These are phyloP conservation scores for Begonia fuchsioides DNA, from an alignment of 306 rosid genomes.

Conservation along the genomic window DNA sequence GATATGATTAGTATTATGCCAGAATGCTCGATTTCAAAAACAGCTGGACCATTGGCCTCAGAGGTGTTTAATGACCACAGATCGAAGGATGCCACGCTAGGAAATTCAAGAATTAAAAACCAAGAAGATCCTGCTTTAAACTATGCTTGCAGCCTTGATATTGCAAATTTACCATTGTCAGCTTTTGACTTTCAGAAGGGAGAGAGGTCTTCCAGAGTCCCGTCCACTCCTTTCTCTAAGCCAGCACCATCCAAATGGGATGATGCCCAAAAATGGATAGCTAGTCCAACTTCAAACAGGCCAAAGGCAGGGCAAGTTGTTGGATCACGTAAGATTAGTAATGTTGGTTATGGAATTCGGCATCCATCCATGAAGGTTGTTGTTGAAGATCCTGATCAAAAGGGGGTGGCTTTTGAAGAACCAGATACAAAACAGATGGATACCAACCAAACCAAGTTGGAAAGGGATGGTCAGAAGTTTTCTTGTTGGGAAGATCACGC, in stretches of 20 bases:
- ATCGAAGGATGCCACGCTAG: constrained; percentile 24
- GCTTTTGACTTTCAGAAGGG: constrained; percentile 80
- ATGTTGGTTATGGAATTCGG: constrained; percentile 39
- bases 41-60: constrained; percentile 19
- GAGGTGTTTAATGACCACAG: constrained; percentile 33
- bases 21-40: constrained; percentile 34
- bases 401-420: constrained; percentile 41
- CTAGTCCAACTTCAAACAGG: constrained; percentile 68
- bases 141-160: constrained; percentile 44
- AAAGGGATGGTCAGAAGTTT: constrained; percentile 41
- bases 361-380: constrained; percentile 61
- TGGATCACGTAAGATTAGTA: constrained; percentile 37
- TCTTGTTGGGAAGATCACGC: constrained; percentile 40
- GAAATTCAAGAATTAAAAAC: constrained; percentile 30
- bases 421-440: constrained; percentile 86
- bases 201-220: constrained; percentile 66
- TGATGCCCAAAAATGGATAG: constrained; percentile 98
- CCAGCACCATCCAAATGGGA: constrained; percentile 97
- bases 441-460: constrained; percentile 55
- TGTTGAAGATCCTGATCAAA: constrained; percentile 69
- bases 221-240: constrained; percentile 64
- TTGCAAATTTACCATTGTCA: constrained; percentile 32
- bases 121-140: constrained; percentile 49
- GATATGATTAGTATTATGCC: constrained; percentile 78
- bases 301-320: constrained; percentile 47